Conservation (phyloP, 495 filamentous ascomycete genomes). For the Hypoxylon fuscum region DNA sequence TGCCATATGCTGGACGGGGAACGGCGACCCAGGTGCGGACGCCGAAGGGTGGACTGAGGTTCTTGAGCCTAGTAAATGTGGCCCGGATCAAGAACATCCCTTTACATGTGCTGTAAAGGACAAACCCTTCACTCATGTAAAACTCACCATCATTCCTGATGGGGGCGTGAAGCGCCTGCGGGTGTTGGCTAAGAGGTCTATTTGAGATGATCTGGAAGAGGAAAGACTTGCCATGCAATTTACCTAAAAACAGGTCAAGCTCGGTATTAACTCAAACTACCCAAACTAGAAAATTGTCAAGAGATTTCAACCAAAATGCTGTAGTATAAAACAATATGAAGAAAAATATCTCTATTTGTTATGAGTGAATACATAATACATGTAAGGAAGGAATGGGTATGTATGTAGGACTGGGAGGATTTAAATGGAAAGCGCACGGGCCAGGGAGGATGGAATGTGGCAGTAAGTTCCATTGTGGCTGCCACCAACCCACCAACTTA, state of each 20-base stretch:
- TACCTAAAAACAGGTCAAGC: not conserved
- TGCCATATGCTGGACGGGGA: constrained; percentile 64
- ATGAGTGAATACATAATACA: not conserved
- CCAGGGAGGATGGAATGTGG: constrained; percentile 14
- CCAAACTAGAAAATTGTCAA: no score
- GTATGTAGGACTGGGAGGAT: not conserved
- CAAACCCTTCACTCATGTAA: constrained; percentile 77
- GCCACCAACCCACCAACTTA: constrained; percentile 8
- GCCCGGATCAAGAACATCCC: constrained; percentile 84
- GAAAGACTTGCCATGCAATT: no score
- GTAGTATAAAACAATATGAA: not conserved
- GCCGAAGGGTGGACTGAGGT: constrained; percentile 76
- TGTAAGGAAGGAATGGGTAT: not conserved
- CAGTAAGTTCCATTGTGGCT: constrained; percentile 29
- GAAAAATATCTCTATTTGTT: not conserved
- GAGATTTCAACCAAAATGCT: not conserved
- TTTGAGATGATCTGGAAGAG: no score
- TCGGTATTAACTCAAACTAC: not conserved
- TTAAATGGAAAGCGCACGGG: constrained; percentile 10
- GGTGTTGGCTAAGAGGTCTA: constrained; percentile 74
- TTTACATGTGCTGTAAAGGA: constrained; percentile 65
- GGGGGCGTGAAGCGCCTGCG: constrained; percentile 90
- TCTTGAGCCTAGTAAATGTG: constrained; percentile 70
- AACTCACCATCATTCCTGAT: constrained; percentile 91
- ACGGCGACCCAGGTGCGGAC: constrained; percentile 64